phyloP scores from a whole-genome alignment of 495 filamentous ascomycete species.

The Beverwykella pulmonaria region DNA sequence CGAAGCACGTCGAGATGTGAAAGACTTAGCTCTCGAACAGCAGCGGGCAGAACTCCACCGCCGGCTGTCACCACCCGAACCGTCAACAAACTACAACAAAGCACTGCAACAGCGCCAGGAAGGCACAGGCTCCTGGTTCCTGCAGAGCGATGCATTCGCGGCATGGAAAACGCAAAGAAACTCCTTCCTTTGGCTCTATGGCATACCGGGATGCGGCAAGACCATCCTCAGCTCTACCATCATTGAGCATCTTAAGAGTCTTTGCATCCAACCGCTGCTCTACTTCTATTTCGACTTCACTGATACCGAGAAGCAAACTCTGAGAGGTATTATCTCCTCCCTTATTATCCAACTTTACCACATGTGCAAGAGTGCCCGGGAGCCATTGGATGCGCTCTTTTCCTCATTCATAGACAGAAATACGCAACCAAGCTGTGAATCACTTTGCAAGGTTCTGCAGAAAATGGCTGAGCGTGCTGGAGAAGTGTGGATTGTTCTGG shows the following conservation, averaged over 20 bases:
- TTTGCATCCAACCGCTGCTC: no score
- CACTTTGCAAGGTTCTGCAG: neutral
- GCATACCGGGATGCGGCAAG: slow-evolving; percentile 3
- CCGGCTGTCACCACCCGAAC: neutral
- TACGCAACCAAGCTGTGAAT: neutral
- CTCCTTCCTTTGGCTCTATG: neutral
- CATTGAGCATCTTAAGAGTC: neutral
- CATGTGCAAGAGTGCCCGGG: neutral
- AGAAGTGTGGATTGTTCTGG: neutral
- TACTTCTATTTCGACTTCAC: neutral
- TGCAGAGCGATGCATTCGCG: neutral
- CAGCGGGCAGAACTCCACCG: no score
- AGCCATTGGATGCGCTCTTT: neutral
- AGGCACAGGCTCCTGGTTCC: neutral
- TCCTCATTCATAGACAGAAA: neutral
- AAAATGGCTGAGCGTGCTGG: neutral
- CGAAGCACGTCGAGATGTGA: no score
- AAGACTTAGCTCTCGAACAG: no score
- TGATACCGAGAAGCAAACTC: neutral
- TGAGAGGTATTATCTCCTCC: neutral
- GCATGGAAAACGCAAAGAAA: neutral
- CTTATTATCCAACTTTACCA: neutral
- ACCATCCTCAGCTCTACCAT: neutral
- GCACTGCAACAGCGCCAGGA: neutral
- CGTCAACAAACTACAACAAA: neutral